Evolutionary conservation across 192 early-diverging fungal species (phyloP).

Genomic region (Coemansia sp.): DNA sequence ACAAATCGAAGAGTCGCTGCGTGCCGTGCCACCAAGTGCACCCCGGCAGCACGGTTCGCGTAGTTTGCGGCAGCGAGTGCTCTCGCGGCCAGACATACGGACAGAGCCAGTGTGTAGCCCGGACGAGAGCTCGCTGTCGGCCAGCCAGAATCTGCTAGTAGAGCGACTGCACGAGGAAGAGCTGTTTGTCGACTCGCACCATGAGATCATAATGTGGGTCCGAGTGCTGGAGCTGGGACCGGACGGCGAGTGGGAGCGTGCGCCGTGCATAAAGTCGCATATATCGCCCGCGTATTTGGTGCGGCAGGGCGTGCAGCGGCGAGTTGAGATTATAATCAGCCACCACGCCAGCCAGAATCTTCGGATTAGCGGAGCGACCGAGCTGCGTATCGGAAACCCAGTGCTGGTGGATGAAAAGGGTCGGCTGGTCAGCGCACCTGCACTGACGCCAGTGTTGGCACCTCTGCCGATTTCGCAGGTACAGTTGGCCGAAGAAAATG

Average conservation of each 20-base stretch:
- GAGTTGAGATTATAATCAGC: conserved; percentile 61
- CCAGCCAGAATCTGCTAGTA: conserved; percentile 32
- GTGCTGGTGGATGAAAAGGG: conserved; percentile 64
- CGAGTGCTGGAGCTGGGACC: conserved; percentile 64
- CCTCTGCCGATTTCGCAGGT: conserved; percentile 45
- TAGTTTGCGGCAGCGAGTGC: not conserved
- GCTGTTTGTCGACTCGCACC: conserved; percentile 61
- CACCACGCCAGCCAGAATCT: conserved; percentile 71
- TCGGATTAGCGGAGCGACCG: conserved; percentile 33
- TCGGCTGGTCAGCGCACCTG: conserved; percentile 27
- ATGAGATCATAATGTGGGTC: conserved; percentile 66
- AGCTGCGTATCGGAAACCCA: conserved; percentile 25
- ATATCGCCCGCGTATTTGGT: conserved; percentile 55
- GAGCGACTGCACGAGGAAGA: conserved; percentile 59
- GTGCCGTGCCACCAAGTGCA: not conserved
- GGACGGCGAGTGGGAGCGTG: conserved; percentile 59
- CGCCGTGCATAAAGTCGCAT: conserved; percentile 42
- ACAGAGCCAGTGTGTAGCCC: not conserved
- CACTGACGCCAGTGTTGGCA: not conserved
- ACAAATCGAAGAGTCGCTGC: conserved; percentile 33
- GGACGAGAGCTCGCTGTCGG: conserved; percentile 6
- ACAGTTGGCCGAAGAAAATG: conserved; percentile 41
- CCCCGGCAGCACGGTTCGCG: not conserved
- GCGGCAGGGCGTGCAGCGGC: conserved; percentile 74
- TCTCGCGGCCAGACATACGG: not conserved